phyloP scores from a whole-genome alignment of 148 eudicot species.

The Euryodendron excelsum region DNA sequence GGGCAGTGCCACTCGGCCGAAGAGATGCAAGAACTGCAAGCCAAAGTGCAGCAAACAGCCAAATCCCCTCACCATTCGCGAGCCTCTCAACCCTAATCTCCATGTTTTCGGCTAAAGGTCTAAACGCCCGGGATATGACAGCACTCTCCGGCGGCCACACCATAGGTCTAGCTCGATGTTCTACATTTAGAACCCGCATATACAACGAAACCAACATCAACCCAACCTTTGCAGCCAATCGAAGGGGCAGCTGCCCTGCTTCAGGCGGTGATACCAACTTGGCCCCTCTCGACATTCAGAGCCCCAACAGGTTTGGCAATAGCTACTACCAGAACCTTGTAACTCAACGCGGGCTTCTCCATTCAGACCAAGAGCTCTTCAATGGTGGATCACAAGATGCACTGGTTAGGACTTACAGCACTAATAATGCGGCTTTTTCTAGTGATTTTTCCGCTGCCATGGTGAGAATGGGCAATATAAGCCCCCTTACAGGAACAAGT shows the following conservation, averaged over 20 bases:
- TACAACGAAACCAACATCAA: conserved; percentile 52
- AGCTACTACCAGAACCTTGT: conserved; percentile 41
- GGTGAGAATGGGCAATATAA: conserved; percentile 56
- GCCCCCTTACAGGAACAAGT: conserved; percentile 47
- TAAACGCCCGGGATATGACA: conserved; percentile 43
- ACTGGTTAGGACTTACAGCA: conserved; percentile 30
- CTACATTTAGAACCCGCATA: conserved; percentile 39
- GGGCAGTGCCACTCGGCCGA: conserved; percentile 54
- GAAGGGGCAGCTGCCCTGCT: conserved; percentile 33
- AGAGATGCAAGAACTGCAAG: conserved; percentile 58
- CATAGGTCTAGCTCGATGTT: conserved; percentile 48
- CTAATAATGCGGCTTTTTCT: conserved; percentile 23
- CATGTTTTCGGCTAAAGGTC: conserved; percentile 35
- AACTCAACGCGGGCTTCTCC: conserved; percentile 36
- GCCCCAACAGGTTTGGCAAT: conserved; percentile 36
- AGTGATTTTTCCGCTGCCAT: conserved; percentile 48
- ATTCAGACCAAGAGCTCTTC: conserved; percentile 54
- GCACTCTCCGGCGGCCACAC: conserved; percentile 65
- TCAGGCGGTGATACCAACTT: conserved; percentile 34
- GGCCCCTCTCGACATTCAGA: conserved; percentile 42
- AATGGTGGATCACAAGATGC: conserved; percentile 50
- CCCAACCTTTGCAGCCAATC: conserved; percentile 32
- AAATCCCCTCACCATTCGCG: conserved; percentile 50
- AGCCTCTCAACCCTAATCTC: conserved; percentile 37
- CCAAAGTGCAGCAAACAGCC: conserved; percentile 38